These are phyloP conservation scores for Penicillium manginii DNA, from an alignment of 495 filamentous ascomycete species.

Conservation along the genomic window DNA sequence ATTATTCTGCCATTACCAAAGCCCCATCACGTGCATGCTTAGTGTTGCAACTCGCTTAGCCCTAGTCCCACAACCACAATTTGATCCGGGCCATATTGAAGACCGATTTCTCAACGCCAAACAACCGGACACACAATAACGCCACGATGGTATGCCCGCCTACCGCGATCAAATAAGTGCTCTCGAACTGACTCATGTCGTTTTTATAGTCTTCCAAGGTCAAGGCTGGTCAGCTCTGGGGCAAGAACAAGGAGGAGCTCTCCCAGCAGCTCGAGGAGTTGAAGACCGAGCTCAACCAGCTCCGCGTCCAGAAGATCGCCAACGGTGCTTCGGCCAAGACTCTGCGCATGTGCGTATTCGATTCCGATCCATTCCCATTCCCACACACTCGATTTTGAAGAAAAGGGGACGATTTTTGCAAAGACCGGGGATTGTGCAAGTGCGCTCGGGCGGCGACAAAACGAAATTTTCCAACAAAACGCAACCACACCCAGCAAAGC, in stretches of 20 bases:
- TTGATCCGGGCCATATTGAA: slow-evolving; percentile 53
- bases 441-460: slow-evolving; percentile 25
- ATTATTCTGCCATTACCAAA: slow-evolving; percentile 8
- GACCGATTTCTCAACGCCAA: slow-evolving; percentile 46
- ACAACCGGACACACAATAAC: slow-evolving; percentile 51
- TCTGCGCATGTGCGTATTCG: slow-evolving; percentile 85
- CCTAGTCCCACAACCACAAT: slow-evolving; percentile 59
- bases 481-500: not conserved
- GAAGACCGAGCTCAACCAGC: slow-evolving; percentile 90
- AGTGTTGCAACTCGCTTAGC: slow-evolving; percentile 47
- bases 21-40: slow-evolving; percentile 44
- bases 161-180: slow-evolving; percentile 6
- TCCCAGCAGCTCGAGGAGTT: slow-evolving; percentile 89
- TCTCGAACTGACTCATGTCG: slow-evolving; percentile 48
- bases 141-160: slow-evolving; percentile 53
- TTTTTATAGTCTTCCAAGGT: slow-evolving; percentile 84
- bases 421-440: slow-evolving; percentile 3
- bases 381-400: slow-evolving; percentile 21
- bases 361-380: slow-evolving; percentile 19
- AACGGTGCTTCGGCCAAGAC: slow-evolving; percentile 91
- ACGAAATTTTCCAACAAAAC: slow-evolving; percentile 14
- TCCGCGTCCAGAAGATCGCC: slow-evolving; percentile 96
- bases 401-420: not conserved
- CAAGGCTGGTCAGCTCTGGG: slow-evolving; percentile 94
- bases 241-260: slow-evolving; percentile 98